Evolutionary conservation across 2,329 filamentous ascomycete species (phyloP).

Genomic region (Stachybotrys elegans): DNA sequence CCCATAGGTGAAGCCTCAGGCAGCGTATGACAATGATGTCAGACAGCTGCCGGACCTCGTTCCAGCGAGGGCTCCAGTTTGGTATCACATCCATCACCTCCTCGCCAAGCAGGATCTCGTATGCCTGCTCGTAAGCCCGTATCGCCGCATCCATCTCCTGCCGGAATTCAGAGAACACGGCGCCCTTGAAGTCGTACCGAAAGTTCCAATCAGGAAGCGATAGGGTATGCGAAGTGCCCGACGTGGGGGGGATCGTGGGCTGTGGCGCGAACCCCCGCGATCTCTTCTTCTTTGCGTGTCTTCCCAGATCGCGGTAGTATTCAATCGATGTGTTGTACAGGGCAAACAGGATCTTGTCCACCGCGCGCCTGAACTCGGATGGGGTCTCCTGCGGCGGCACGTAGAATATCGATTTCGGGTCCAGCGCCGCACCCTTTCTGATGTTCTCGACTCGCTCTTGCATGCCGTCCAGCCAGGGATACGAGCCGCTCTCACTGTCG

Average conservation of each 20-base stretch:
- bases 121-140: conserved; percentile 80
- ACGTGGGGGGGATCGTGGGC: conserved; percentile 77
- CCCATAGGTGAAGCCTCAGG: conserved; percentile 78
- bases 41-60: conserved; percentile 83
- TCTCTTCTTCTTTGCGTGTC: conserved; percentile 84
- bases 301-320: conserved; percentile 91
- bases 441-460: conserved; percentile 73
- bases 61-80: conserved; percentile 85
- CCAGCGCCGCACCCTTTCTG: conserved; percentile 71
- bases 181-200: conserved; percentile 91
- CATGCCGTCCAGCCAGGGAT: conserved; percentile 56
- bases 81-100: conserved; percentile 87
- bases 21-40: conserved; percentile 78
- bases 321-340: conserved; percentile 74
- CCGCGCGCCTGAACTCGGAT: conserved; percentile 68
- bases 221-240: conserved; percentile 79
- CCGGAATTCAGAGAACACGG: conserved; percentile 84
- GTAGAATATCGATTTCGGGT: conserved; percentile 81
- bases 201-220: conserved; percentile 86
- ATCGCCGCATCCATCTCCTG: conserved; percentile 87
- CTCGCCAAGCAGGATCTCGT: conserved; percentile 74
- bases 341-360: conserved; percentile 65
- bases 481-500: conserved; percentile 18
- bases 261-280: conserved; percentile 72
- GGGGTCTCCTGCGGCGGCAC: conserved; percentile 68